These are phyloP conservation scores for Microstegium vimineum DNA, from an alignment of 176 grass and related monocot genomes.

Conservation along the genomic window DNA sequence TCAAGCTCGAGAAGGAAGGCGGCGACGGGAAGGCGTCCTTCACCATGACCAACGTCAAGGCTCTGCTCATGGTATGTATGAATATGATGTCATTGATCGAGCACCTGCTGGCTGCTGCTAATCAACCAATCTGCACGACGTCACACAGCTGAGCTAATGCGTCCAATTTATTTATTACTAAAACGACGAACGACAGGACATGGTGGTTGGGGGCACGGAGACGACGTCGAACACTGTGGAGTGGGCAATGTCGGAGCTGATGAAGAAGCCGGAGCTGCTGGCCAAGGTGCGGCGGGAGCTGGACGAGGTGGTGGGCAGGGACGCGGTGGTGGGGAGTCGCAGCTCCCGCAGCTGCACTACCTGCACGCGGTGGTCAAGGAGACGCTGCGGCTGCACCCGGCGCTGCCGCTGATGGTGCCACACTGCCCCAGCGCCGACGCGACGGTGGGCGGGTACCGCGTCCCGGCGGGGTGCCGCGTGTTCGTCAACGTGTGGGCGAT, in stretches of 20 bases:
- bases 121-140: neutral
- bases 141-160: too few relatives aligned
- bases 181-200: slow-evolving; percentile 40
- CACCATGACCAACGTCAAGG: slow-evolving; percentile 74
- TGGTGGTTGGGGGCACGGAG: slow-evolving; percentile 64
- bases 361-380: slow-evolving; percentile 60
- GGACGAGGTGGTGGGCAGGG: slow-evolving; percentile 50
- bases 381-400: slow-evolving; percentile 69
- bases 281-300: slow-evolving; percentile 43
- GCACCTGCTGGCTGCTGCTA: neutral
- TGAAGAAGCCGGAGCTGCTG: slow-evolving; percentile 20
- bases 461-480: slow-evolving; percentile 45
- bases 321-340: slow-evolving; percentile 50
- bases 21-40: slow-evolving; percentile 49
- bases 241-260: slow-evolving; percentile 74
- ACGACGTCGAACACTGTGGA: slow-evolving; percentile 69
- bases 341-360: slow-evolving; percentile 50
- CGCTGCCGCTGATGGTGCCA: slow-evolving; percentile 66
- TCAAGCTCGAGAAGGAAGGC: slow-evolving; percentile 65
- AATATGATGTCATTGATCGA: neutral
- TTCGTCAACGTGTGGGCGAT: slow-evolving; percentile 75
- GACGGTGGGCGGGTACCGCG: slow-evolving; percentile 36
- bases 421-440: slow-evolving; percentile 51
- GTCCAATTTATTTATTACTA: too few relatives aligned
- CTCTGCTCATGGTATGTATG: slow-evolving; percentile 51